Conservation (phyloP, 1,139 yeast genomes). For the Saccharomyces hybrid region DNA sequence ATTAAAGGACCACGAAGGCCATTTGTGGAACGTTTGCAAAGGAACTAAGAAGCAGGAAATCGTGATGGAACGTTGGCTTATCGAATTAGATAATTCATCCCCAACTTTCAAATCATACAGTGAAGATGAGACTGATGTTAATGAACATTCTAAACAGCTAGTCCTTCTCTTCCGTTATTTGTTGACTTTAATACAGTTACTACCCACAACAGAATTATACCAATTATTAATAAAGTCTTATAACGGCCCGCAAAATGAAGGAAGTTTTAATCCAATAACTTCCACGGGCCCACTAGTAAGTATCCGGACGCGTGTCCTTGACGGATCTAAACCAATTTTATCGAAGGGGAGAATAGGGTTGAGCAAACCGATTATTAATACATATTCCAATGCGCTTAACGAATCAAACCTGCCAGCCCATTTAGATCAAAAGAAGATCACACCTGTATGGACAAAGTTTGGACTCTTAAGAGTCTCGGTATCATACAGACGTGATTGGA, state of each 20-base stretch:
- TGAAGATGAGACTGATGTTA: conserved; percentile 10
- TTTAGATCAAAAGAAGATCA: conserved; percentile 51
- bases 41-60: conserved; percentile 64
- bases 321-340: conserved; percentile 69
- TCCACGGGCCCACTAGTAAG: conserved; percentile 14
- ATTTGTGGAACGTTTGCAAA: conserved; percentile 45
- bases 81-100: conserved; percentile 54
- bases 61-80: conserved; percentile 86
- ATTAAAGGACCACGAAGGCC: conserved; percentile 46
- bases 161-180: conserved; percentile 67
- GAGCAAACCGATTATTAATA: conserved; percentile 51
- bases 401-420: conserved; percentile 41
- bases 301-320: conserved; percentile 57
- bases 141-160: conserved; percentile 39
- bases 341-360: conserved; percentile 83
- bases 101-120: conserved; percentile 24
- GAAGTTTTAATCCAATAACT: conserved; percentile 24
- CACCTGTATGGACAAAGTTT: conserved; percentile 63
- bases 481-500: conserved; percentile 65
- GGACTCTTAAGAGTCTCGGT: conserved; percentile 72
- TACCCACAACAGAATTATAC: conserved; percentile 62
- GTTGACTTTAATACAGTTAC: conserved; percentile 54
- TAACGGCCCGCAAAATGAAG: neutral
- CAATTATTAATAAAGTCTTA: conserved; percentile 33
- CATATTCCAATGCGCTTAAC: conserved; percentile 37